Evolutionary conservation across 108 stramenopile species (phyloP), one percentile per base, ranked within the genome.

Genomic region (Fragilaria crotonensis): DNA sequence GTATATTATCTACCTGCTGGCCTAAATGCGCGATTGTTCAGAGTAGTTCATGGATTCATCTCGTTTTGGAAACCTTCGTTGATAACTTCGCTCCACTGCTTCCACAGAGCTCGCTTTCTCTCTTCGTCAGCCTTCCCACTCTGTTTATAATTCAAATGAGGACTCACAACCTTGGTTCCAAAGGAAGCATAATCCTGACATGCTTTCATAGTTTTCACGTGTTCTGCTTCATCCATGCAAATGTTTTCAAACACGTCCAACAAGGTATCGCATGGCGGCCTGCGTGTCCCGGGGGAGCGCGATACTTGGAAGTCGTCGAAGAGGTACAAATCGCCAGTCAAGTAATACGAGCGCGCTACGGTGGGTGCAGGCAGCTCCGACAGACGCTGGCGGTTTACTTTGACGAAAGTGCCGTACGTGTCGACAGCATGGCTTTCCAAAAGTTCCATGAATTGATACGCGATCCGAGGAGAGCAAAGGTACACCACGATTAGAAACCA

Each of bases 361-460:
- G 69, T 56, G 1, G 89, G 87, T 1, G 80, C 79, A 5, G 87
- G 83, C 46, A 71, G 30, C 23, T 36, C 49, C 64, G 89, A 79
- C 21, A 94, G 66, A 4, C 45, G 45, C 18, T 88, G 80, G 41
- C 56, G 79, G 56, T 85, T 55, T 33, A 79, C 62, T 36, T 62
- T 73, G 30, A 89, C 44, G 53, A 84, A 96, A 7, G 57, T 59
- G 52, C 75, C 77, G 63, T 96, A 96, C 1, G 95, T 96, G 2
- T 81, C 66, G 54, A 56, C 90, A 20, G 95, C 93, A 62, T 96
- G 89, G 46, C 84, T 80, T 67, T 95, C 94, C 47, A 95, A 74
- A 26, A 74, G 60, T 69, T 95, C 75, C 27, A 58, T 75, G 52
- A 95, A 65, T 63, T 91, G 74, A 61, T 95, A 95, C 4, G 95